Evolutionary conservation across 192 early-diverging fungal species (phyloP).

Genomic region (Tieghemiomyces parasiticus): DNA sequence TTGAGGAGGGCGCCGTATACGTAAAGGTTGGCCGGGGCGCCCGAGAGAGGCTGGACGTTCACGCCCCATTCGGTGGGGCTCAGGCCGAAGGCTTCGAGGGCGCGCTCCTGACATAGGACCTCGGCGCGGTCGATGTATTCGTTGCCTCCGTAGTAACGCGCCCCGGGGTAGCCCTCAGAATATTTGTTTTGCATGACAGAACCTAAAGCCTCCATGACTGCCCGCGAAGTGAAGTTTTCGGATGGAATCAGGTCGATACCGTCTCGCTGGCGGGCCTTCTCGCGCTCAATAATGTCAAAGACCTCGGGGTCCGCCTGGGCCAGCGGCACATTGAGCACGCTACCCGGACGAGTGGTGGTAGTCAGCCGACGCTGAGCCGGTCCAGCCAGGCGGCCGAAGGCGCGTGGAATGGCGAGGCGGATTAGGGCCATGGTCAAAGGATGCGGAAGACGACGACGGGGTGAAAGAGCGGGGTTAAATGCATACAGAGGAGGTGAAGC

Average conservation of each 20-base stretch:
- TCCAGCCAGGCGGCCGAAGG: too few species aligned
- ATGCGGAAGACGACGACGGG: too few species aligned
- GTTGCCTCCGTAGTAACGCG: constrained; percentile 99
- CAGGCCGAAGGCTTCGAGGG: constrained; percentile 83
- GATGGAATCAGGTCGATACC: constrained; percentile 91
- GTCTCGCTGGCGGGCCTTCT: constrained; percentile 89
- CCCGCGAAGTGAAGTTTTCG: constrained; percentile 96
- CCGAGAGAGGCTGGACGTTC: constrained; percentile 92
- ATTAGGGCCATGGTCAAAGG: too few species aligned
- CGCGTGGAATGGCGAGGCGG: too few species aligned
- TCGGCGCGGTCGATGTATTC: constrained; percentile 95
- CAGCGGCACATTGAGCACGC: constrained; percentile 54
- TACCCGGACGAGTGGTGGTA: neutral
- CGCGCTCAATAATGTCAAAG: constrained; percentile 83
- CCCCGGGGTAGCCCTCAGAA: constrained; percentile 93
- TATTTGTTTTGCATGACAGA: constrained; percentile 99
- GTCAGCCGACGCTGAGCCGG: too few species aligned
- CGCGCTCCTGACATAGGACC: constrained; percentile 83
- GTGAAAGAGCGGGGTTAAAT: too few species aligned
- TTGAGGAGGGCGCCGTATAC: constrained; percentile 90
- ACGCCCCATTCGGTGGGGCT: constrained; percentile 81
- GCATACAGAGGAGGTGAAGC: too few species aligned
- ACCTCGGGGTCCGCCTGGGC: constrained; percentile 75
- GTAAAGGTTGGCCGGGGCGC: constrained; percentile 94
- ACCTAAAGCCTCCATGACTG: constrained; percentile 92